Conservation (phyloP, 495 filamentous ascomycete species). For the Penicillium coprophilum region DNA sequence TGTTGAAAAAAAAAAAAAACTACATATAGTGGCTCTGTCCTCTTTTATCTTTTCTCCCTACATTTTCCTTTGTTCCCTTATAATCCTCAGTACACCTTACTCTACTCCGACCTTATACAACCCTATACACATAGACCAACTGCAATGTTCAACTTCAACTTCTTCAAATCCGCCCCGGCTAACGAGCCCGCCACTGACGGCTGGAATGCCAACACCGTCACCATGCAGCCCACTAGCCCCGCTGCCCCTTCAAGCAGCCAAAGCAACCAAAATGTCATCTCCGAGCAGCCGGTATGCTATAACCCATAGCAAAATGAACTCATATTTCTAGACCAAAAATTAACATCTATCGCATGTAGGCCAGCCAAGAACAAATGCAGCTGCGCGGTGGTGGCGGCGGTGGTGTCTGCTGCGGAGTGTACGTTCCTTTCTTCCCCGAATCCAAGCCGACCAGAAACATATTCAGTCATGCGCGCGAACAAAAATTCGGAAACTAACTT, state of each 20-base stretch:
- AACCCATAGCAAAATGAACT: not conserved
- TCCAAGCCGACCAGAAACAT: not conserved
- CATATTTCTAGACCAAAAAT: not conserved
- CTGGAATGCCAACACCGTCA: conserved; percentile 42
- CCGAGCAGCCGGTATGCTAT: conserved; percentile 41
- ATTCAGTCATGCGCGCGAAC: conserved; percentile 2
- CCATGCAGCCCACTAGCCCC: conserved; percentile 44
- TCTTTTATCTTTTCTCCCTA: not conserved
- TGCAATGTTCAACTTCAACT: conserved; percentile 40
- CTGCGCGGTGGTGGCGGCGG: conserved; percentile 46
- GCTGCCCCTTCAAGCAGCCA: conserved; percentile 31
- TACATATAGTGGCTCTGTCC: conserved; percentile 6
- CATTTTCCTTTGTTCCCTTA: not conserved
- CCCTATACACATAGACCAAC: not conserved
- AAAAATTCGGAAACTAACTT: conserved; percentile 12
- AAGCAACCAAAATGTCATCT: conserved; percentile 29
- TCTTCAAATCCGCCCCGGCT: conserved; percentile 40
- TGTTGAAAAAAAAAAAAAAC: not conserved
- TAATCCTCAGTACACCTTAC: not conserved
- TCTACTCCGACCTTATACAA: not conserved
- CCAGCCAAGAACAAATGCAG: conserved; percentile 40
- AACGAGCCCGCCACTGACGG: conserved; percentile 25
- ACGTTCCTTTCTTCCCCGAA: conserved; percentile 17
- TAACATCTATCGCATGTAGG: conserved; percentile 18
- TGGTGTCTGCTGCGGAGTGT: conserved; percentile 49